phyloP scores from a whole-genome alignment of 805 yeast species.

The Teunomyces tritomae region DNA sequence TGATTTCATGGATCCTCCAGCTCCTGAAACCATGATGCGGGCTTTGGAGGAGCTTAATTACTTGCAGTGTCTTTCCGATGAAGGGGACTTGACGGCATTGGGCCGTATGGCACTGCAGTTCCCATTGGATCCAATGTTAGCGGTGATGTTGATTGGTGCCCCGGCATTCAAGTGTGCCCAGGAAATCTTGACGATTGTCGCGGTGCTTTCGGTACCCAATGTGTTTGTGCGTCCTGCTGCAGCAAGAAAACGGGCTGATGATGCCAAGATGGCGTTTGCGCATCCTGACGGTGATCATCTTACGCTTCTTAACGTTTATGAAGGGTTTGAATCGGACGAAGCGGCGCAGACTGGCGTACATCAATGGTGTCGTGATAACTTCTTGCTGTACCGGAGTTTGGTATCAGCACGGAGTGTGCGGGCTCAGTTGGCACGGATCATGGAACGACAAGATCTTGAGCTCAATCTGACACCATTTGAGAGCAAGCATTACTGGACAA shows the following conservation, averaged over 20 bases:
- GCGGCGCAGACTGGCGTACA: conserved; percentile 62
- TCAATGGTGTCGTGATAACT: conserved; percentile 92
- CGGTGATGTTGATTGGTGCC: conserved; percentile 87
- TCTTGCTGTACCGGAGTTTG: conserved; percentile 77
- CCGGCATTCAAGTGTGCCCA: conserved; percentile 84
- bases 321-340: conserved; percentile 76
- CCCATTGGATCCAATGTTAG: conserved; percentile 94
- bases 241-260: conserved; percentile 88
- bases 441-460: conserved; percentile 78
- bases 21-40: conserved; percentile 99
- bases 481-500: conserved; percentile 62
- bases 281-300: conserved; percentile 95
- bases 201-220: conserved; percentile 87
- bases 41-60: conserved; percentile 94
- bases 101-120: conserved; percentile 90
- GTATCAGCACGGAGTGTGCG: conserved; percentile 86
- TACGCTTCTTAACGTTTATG: conserved; percentile 82
- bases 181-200: conserved; percentile 84
- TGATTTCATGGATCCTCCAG: conserved; percentile 99
- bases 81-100: conserved; percentile 83
- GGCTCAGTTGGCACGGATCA: conserved; percentile 73
- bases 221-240: conserved; percentile 92
- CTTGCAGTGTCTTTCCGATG: conserved; percentile 84
- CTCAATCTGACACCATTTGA: conserved; percentile 63
- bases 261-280: conserved; percentile 80